Evolutionary conservation across 169 alveolate genomes (phyloP).

Genomic region (Theileria annulata): DNA sequence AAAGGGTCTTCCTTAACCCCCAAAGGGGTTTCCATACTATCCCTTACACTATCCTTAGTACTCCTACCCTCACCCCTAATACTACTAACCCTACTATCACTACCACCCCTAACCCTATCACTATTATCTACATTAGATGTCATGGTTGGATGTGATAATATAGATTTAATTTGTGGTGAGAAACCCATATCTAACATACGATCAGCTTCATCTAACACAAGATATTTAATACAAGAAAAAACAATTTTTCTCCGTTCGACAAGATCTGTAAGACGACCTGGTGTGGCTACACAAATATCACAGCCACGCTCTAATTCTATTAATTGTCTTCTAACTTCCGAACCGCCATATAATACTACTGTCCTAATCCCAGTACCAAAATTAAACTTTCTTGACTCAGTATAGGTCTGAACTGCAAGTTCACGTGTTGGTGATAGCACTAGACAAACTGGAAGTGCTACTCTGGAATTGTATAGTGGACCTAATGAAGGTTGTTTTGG

Average conservation of each 20-base stretch:
- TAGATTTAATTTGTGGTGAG: conserved; percentile 87
- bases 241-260: conserved; percentile 79
- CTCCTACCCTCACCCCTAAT: conserved; percentile 20
- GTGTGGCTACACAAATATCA: conserved; percentile 94
- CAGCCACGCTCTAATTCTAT: conserved; percentile 91
- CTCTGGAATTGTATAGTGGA: conserved; percentile 51
- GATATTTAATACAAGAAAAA: conserved; percentile 77
- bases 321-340: conserved; percentile 85
- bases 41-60: not conserved
- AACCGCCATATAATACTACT: conserved; percentile 91
- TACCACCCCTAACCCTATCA: conserved; percentile 24
- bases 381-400: conserved; percentile 88
- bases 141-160: conserved; percentile 82
- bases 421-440: conserved; percentile 73
- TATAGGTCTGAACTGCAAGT: conserved; percentile 80
- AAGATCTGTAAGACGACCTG: conserved; percentile 93
- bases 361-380: conserved; percentile 90
- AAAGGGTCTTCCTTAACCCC: not conserved
- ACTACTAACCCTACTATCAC: conserved; percentile 22
- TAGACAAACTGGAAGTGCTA: conserved; percentile 74
- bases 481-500: conserved; percentile 62
- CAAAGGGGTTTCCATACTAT: too few relatives aligned
- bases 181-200: conserved; percentile 95
- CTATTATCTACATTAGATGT: conserved; percentile 37
- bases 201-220: conserved; percentile 94